phyloP scores from a whole-genome alignment of 495 filamentous ascomycete species.

The Podospora pseudoanserina region DNA sequence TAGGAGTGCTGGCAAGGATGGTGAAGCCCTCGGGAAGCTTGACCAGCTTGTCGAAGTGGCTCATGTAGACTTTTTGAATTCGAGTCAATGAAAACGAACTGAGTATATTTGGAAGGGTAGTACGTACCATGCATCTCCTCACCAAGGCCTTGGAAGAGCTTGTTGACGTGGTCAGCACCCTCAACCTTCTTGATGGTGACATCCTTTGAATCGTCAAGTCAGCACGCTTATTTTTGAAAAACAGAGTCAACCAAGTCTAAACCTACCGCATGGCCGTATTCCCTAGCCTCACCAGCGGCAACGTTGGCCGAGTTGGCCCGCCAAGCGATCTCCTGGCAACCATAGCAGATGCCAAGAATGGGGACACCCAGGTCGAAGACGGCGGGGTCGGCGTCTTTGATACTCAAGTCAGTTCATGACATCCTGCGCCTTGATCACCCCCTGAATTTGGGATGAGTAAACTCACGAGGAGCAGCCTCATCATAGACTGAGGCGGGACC shows the following conservation, averaged over 20 bases:
- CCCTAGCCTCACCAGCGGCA: conserved; percentile 60
- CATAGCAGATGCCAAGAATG: conserved; percentile 61
- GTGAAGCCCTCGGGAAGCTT: conserved; percentile 67
- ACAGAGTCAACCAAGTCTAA: neutral
- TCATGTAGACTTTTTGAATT: conserved; percentile 63
- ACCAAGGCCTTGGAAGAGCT: conserved; percentile 66
- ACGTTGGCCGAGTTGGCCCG: conserved; percentile 65
- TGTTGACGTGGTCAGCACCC: conserved; percentile 53
- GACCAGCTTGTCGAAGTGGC: conserved; percentile 78
- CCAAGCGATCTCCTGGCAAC: conserved; percentile 71
- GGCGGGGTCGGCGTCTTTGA: conserved; percentile 60
- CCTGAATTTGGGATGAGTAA: neutral
- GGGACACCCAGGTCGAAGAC: conserved; percentile 63
- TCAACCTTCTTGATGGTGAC: conserved; percentile 43
- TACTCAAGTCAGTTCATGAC: neutral
- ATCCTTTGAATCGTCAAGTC: conserved; percentile 6
- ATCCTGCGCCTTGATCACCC: neutral
- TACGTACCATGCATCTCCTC: conserved; percentile 46
- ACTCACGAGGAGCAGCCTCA: conserved; percentile 21
- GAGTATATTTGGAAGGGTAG: neutral
- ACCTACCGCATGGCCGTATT: conserved; percentile 30
- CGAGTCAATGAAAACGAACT: neutral
- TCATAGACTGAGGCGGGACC: conserved; percentile 35
- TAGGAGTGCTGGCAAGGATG: conserved; percentile 67
- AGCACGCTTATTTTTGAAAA: neutral